Base-by-base conservation (phyloP, 169 alveolate species). In the Hepatocystis sp. region DNA sequence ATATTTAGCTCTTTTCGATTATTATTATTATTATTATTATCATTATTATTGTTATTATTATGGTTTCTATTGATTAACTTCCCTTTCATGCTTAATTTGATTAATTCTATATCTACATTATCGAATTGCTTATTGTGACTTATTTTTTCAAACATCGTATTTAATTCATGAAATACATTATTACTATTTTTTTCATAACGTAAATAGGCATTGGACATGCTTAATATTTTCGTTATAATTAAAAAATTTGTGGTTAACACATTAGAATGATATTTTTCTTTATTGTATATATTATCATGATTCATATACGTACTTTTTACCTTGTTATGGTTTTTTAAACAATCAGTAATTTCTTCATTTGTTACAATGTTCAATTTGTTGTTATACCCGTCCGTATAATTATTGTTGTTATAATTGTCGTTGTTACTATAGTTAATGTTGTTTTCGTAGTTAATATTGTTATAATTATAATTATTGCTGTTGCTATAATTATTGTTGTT, bases 61-160 rank as follows among this genome's bases (percentile, higher is more conserved):
- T 10, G 23, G 15, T 19, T n/a, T 19, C 27, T 65, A 44, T 47
- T 65, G 23, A 13, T 65, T 15, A 27, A 28, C 7, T 47, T 47
- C 2, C 30, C 1, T 27, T 65, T 28, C 49, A 65, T 19, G 47
- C 42, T 44, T 65, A 65, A 47, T 65, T 65, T 65, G 7, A 65
- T 46, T 65, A 65, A 65, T 36, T 65, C 56, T 65, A 65, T 36
- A 34, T 65, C 23, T 7, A 36, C 49, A 28, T 65, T 51, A 27
- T 46, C 46, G 30, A 23, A 23, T 0, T 7, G 15, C 19, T 65
- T 49, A 19, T 1, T 65, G n/a, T 23, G 17, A 17, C 47, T 46
- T 0, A 4, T 52, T 17, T 19, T 36, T 1, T 65, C 53, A 15
- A 13, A 34, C n/a, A n/a, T n/a, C n/a, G n/a, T n/a, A n/a, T n/a